Evolutionary conservation across 225 moss, liverwort and hornwort genomes (phyloP), one percentile per base, ranked within the genome.

Genomic region (Lunularia cruciata): DNA sequence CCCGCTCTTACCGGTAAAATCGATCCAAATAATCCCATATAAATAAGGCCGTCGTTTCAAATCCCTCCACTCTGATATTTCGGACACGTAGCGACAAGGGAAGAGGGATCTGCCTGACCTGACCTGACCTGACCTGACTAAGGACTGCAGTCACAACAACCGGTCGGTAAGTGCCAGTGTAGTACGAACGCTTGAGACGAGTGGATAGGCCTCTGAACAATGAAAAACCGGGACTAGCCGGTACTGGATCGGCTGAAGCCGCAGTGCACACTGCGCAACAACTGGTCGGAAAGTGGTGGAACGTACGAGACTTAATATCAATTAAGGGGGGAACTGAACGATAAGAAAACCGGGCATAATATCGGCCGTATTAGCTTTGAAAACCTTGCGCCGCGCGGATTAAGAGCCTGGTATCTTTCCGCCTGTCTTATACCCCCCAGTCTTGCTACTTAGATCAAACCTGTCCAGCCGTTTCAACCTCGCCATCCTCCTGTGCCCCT

Each of bases 281-380:
- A 10, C 3, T 5, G 39, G 61, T 61, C 39, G 61, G 60, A 19
- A 60, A 61, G 23, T 14, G 28, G 16, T 30, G 9, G 31, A 1
- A 30, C 8, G 63, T 64, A 64, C 63, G 28, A 31, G 18, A 23
- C 63, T 7, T 63, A 20, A 38, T 36, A 63, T 42, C 63, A 15
- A 30, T 40, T 42, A 30, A 64, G 1, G 1, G 2, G 40, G 26
- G 5, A 1, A 19, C 4, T 37, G 18, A 23, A 27, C 11, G 43
- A 26, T 43, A 14, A 60, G 8, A 8, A 61, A 61, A 39, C 39
- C 23, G 61, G 39, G 20, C 39, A 39, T 61, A 38, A 61, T 61
- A 25, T 40, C 61, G 39, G 61, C 40, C 61, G 61, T 61, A 36
- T 61, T 61, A 61, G 61, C 61, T 20, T 61, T 61, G 25, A 61